phyloP scores from a whole-genome alignment of 768 basidiomycete genomes.

The Clitopilus hobsonii region DNA sequence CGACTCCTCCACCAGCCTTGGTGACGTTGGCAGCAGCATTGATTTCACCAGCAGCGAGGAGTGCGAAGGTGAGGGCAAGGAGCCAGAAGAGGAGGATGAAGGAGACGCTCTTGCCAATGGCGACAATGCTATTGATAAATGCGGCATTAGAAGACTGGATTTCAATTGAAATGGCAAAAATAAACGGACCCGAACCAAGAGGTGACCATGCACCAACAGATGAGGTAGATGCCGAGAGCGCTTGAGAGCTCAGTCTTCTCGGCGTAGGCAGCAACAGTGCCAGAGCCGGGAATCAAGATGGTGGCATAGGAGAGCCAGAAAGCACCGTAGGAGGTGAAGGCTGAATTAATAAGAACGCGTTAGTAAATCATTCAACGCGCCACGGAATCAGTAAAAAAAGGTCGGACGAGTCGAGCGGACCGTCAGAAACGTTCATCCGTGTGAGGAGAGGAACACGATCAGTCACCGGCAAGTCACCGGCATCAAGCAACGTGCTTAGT shows the following conservation, averaged over 20 bases:
- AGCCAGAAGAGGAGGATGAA: slow-evolving; percentile 34
- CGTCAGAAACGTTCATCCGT: not conserved
- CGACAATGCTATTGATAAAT: slow-evolving; percentile 24
- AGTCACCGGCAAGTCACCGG: not conserved
- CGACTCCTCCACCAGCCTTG: slow-evolving; percentile 41
- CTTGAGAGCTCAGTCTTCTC: slow-evolving; percentile 30
- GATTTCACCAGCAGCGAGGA: slow-evolving; percentile 38
- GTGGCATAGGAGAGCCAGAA: slow-evolving; percentile 86
- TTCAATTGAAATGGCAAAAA: not conserved
- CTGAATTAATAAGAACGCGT: slow-evolving; percentile 27
- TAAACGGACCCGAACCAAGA: slow-evolving; percentile 56
- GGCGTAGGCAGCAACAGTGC: slow-evolving; percentile 52
- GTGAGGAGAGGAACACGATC: not conserved
- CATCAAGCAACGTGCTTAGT: not conserved
- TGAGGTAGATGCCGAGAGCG: slow-evolving; percentile 72
- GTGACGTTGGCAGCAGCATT: slow-evolving; percentile 20
- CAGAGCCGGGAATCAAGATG: slow-evolving; percentile 67
- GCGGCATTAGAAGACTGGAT: not conserved
- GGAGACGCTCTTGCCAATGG: slow-evolving; percentile 32
- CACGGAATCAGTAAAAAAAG: not conserved
- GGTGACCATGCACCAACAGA: slow-evolving; percentile 72
- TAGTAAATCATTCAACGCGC: not conserved
- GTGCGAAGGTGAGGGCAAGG: slow-evolving; percentile 35
- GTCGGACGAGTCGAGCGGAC: not conserved
- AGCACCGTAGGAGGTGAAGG: slow-evolving; percentile 79